Base-by-base conservation (phyloP, 495 filamentous ascomycete species). In the Wilcoxina mikolae region DNA sequence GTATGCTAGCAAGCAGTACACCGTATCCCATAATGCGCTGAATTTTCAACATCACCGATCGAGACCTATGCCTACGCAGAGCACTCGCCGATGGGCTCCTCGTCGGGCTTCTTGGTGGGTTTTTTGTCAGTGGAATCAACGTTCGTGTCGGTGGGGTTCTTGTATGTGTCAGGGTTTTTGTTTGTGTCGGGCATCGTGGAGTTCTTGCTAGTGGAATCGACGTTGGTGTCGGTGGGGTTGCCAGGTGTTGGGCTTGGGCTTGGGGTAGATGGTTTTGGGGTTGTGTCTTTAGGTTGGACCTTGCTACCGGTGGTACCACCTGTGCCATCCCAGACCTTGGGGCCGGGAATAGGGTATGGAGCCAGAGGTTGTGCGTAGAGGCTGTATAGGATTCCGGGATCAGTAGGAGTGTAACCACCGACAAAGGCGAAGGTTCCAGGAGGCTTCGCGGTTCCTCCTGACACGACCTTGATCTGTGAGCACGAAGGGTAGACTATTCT, bases 401-500 rank as follows among this genome's bases (percentile, higher is more conserved):
- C 75, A 29, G 54, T 64, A 20, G 68, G 65, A 23, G 66, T 66
- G 60, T 77, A 78, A 4, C 72, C 73, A 3, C 57, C 62, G 25
- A 67, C 58, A 46, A 71, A 64, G 60, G 67, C 51, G 47, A 55
- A 65, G 25, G 56, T 60, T 42, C 56, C 59, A 27, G 56, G 26
- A 3, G 60, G 60, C 4, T 38, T 48, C 20, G 59, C 60, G 1
- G 61, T 48, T 38, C 72, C 73, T 31, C 61, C 55, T 25, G 65
- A 64, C 11, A 67, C 70, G 28, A 77, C 71, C 51, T 69, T 70
- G 56, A 77, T 58, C 64, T 76, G 75, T 3, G 74, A 65, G 62
- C 74, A 78, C 48, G 62, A 67, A 46, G 73, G 71, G 58, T 78
- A 77, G 63, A 76, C n/a, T n/a, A n/a, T n/a, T n/a, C n/a, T n/a